Percentiles rank a stretch among this genome's conserved stretches.
phyloP scores from a whole-genome alignment of 371 early-diverging fungal genomes.

The Choanephora cucurbitarum region DNA sequence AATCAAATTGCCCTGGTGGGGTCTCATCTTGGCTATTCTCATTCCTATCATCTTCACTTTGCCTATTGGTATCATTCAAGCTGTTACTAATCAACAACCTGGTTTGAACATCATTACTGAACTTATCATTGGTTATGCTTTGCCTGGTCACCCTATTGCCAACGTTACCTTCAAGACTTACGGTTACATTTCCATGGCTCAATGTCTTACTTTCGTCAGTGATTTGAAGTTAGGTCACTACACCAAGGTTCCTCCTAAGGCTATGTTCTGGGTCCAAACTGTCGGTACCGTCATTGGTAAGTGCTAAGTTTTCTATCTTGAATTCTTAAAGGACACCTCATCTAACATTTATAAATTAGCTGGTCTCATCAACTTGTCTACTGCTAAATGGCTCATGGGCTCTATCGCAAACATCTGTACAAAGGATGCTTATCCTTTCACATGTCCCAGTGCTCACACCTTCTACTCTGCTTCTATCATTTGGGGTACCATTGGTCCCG shows the following conservation, averaged over 20 bases:
- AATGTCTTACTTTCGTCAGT: slow-evolving; percentile 60
- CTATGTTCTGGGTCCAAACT: slow-evolving; percentile 68
- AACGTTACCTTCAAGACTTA: slow-evolving; percentile 72
- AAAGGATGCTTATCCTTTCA: slow-evolving; percentile 46
- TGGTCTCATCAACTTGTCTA: slow-evolving; percentile 61
- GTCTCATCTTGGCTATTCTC: slow-evolving; percentile 61
- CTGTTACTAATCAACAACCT: slow-evolving; percentile 70
- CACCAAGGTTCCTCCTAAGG: slow-evolving; percentile 69
- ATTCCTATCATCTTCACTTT: slow-evolving; percentile 70
- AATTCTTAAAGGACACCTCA: slow-evolving; percentile 44
- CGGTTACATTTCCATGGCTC: slow-evolving; percentile 63
- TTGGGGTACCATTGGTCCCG: slow-evolving; percentile 79
- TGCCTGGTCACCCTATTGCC: slow-evolving; percentile 66
- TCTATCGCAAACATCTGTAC: slow-evolving; percentile 62
- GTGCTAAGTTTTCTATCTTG: slow-evolving; percentile 42
- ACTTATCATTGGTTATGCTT: slow-evolving; percentile 63
- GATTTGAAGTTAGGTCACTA: slow-evolving; percentile 75
- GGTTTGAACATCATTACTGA: slow-evolving; percentile 78
- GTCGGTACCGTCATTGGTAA: slow-evolving; percentile 51
- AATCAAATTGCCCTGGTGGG: slow-evolving; percentile 73
- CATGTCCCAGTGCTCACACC: slow-evolving; percentile 66
- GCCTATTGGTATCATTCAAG: slow-evolving; percentile 81
- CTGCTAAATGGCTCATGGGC: slow-evolving; percentile 66
- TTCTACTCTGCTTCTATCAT: slow-evolving; percentile 70
- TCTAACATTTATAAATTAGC: slow-evolving; percentile 31